Conservation (phyloP, 768 basidiomycete genomes). For the Macrolepiota fuliginosa region DNA sequence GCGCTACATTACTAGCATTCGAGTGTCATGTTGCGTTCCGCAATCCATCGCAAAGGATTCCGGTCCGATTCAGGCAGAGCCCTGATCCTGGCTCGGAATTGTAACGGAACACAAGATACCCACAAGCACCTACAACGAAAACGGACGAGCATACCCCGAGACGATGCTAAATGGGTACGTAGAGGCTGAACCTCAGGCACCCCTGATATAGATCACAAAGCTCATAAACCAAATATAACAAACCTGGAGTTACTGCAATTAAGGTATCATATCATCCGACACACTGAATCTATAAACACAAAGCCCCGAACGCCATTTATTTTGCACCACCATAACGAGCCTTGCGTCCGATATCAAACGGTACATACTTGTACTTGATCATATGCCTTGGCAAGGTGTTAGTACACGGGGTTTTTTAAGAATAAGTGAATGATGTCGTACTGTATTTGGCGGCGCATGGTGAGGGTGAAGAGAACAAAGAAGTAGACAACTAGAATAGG, state of each 20-base stretch:
- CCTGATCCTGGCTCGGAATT: neutral
- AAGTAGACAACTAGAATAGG: constrained; percentile 98
- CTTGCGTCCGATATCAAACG: constrained; percentile 95
- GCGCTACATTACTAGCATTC: neutral
- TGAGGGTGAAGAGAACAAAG: constrained; percentile 89
- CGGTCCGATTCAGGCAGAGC: neutral
- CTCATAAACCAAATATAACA: neutral
- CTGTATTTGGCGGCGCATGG: constrained; percentile 97
- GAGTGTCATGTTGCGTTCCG: neutral
- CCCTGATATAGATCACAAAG: neutral
- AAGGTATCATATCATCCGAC: constrained; percentile 2
- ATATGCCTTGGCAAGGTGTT: constrained; percentile 68
- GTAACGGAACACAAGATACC: neutral
- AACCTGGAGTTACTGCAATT: constrained; percentile 1
- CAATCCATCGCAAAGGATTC: neutral
- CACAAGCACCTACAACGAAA: neutral
- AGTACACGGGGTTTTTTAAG: constrained; percentile 8
- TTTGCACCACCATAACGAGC: constrained; percentile 67
- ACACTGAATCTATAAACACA: constrained; percentile 4
- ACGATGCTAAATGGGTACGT: neutral
- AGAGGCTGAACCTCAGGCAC: neutral
- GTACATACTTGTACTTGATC: constrained; percentile 98
- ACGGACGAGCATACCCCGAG: neutral
- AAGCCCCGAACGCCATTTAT: neutral
- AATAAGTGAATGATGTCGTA: constrained; percentile 40